Evolutionary conservation across 1,284 basidiomycete species (phyloP).

Genomic region (Apiotrichum domesticum): DNA sequence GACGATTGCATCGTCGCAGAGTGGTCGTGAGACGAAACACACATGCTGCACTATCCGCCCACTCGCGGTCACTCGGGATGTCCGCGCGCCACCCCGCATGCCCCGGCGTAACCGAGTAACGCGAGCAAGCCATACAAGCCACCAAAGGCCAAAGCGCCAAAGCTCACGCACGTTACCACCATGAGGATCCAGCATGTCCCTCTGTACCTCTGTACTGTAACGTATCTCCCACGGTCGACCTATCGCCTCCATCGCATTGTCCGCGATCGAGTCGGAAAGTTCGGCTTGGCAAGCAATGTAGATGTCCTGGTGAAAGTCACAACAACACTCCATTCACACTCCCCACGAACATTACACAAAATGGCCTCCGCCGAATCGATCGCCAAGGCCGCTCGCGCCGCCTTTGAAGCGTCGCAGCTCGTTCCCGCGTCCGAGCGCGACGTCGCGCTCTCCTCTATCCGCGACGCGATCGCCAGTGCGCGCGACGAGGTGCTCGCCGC

Average conservation of each 20-base stretch:
- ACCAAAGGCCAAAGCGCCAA: too few relatives aligned
- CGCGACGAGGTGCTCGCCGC: constrained; percentile 68
- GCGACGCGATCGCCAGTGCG: constrained; percentile 57
- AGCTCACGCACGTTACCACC: too few relatives aligned
- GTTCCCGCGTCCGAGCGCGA: constrained; percentile 62
- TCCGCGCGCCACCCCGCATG: too few relatives aligned
- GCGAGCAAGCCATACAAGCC: too few relatives aligned
- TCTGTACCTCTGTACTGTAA: too few relatives aligned
- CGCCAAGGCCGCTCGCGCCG: constrained; percentile 67
- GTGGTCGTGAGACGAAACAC: too few relatives aligned
- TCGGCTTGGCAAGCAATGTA: not conserved
- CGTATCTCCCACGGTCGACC: not conserved
- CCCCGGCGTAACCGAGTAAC: too few relatives aligned
- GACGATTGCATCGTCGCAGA: too few relatives aligned
- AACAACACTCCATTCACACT: not conserved
- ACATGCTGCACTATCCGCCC: too few relatives aligned
- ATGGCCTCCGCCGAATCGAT: constrained; percentile 50
- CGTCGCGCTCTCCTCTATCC: constrained; percentile 65
- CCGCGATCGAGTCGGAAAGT: not conserved
- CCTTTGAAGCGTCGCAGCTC: constrained; percentile 80
- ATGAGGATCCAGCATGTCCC: too few relatives aligned
- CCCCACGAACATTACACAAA: not conserved
- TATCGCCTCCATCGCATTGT: not conserved
- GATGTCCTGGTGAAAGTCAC: not conserved
- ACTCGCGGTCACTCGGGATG: too few relatives aligned